Evolutionary conservation across 169 alveolate genomes (phyloP).

Genomic region (Plasmodium falciparum): DNA sequence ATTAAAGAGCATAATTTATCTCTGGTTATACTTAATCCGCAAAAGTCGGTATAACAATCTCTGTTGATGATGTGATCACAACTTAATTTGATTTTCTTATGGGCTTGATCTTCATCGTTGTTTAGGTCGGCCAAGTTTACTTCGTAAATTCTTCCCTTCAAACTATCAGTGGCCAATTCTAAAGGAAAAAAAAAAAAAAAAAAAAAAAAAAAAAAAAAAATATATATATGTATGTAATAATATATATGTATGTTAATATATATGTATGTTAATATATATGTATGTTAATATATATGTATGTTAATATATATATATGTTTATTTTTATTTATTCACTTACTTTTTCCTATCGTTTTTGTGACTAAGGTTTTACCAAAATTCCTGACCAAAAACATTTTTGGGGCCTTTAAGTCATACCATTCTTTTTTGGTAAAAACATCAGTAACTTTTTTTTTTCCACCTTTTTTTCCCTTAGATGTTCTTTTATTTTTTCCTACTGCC

Average conservation of each 20-base stretch:
- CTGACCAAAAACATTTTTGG: constrained; percentile 95
- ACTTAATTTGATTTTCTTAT: constrained; percentile 95
- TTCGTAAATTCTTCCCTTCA: constrained; percentile 96
- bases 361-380: constrained; percentile 95
- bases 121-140: constrained; percentile 97
- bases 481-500: constrained; percentile 98
- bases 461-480: constrained; percentile 97
- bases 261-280: too few relatives aligned
- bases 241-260: not conserved
- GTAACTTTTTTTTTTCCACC: constrained; percentile 97
- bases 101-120: constrained; percentile 95
- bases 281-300: too few relatives aligned
- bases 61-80: constrained; percentile 97
- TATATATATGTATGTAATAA: too few relatives aligned
- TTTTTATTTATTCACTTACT: constrained; percentile 79
- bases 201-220: constrained; percentile 18
- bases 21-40: constrained; percentile 97
- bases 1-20: constrained; percentile 97
- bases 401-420: constrained; percentile 97
- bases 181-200: too few relatives aligned
- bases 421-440: constrained; percentile 97
- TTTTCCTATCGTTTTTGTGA: constrained; percentile 96
- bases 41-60: constrained; percentile 96
- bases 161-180: constrained; percentile 94
- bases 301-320: too few relatives aligned